Base-by-base conservation (phyloP, 2,329 filamentous ascomycete genomes). In the Apiospora malaysiana region DNA sequence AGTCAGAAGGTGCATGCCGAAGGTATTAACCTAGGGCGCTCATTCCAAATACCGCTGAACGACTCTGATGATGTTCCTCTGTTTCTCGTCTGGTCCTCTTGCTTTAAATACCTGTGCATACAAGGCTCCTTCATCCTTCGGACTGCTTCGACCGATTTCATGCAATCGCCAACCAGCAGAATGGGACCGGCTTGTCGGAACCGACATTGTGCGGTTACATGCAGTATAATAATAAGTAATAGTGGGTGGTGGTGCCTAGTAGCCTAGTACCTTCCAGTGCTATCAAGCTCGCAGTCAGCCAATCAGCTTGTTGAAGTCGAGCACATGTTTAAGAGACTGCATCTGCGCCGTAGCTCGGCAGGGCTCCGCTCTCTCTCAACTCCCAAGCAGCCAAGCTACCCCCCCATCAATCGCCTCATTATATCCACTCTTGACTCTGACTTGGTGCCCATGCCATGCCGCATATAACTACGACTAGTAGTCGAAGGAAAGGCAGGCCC, bases 191-290 rank as follows among this genome's bases (percentile, higher is more conserved):
- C 56, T 63, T 40, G 56, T 40, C 32, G 56, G 56, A 63, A 63
- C 56, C 56, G 56, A 37, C 32, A 63, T 40, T n/a, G 10, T 63
- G 56, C 32, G n/a, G 56, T 63, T 40, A n/a, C 56, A 63, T n/a
- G 12, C 7, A 21, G 8, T 18, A 12, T 46, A 46, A 7, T 18
- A 8, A 18, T n/a, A 63, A 63, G 56, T 40, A 63, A 32, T 27
- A 21, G 27, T 4, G n/a, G n/a, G n/a, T n/a, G n/a, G n/a, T n/a
- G n/a, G n/a, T n/a, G n/a, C n/a, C n/a, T n/a, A n/a, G 12, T 59
- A 3, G 51, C 7, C 21, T 37, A 32, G 25, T 18, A 59, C 16
- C 3, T n/a, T 16, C 12, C 23, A 63, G n/a, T 63, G 56, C n/a
- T 40, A 40, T 23, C 27, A 21, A 63, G 4, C 18, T 63, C 27